These are phyloP conservation scores for Ochromonas danica DNA, from an alignment of 108 stramenopile species.

Conservation along the genomic window DNA sequence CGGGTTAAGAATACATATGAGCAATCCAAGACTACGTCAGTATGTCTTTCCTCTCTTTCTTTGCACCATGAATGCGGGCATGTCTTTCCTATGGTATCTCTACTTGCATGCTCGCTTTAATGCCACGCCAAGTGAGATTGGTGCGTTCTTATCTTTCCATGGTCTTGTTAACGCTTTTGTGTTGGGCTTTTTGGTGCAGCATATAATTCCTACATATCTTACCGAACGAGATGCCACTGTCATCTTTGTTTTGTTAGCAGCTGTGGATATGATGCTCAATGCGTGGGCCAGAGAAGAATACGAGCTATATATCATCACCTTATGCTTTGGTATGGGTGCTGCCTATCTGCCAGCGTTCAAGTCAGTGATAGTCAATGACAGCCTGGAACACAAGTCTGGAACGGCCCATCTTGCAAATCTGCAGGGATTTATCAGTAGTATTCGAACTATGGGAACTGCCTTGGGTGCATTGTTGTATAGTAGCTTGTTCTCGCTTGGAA, in stretches of 20 bases:
- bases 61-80: not conserved
- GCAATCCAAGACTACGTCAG: not conserved
- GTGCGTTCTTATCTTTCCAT: not conserved
- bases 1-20: not conserved
- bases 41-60: not conserved
- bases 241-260: not conserved
- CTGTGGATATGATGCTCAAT: not conserved
- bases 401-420: not conserved
- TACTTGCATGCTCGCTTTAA: not conserved
- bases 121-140: not conserved
- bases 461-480: not conserved
- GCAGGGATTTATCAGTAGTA: not conserved
- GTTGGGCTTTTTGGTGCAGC: not conserved
- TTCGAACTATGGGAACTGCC: not conserved
- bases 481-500: not conserved
- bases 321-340: not conserved
- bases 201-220: not conserved
- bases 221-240: not conserved
- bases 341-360: not conserved
- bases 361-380: not conserved
- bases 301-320: not conserved
- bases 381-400: not conserved
- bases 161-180: not conserved
- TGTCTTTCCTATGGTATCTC: not conserved
- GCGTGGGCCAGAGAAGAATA: not conserved